Evolutionary conservation across 139 green algal genomes (phyloP).

Genomic region (Tetradesmus obliquus): DNA sequence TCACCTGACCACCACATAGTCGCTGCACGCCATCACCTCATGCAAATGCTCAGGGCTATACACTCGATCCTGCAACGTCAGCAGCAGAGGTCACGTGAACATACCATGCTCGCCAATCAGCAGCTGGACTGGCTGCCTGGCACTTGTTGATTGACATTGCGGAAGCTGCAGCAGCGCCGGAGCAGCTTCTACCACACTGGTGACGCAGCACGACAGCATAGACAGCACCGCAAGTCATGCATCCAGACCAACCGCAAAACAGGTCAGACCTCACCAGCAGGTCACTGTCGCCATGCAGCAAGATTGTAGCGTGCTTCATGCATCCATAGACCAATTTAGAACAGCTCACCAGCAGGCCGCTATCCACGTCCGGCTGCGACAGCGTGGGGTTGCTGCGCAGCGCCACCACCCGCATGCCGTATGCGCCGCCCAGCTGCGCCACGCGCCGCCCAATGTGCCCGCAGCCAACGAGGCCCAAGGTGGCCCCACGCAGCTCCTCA

Average conservation of each 20-base stretch:
- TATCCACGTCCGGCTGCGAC: constrained; percentile 46
- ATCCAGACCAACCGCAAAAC: neutral
- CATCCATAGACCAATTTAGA: neutral
- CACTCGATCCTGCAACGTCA: constrained; percentile 58
- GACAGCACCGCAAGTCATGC: no score
- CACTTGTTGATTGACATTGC: neutral
- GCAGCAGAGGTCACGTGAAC: neutral
- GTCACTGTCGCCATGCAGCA: neutral
- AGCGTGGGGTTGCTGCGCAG: constrained; percentile 51
- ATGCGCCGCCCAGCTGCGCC: constrained; percentile 57
- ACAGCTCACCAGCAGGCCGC: neutral
- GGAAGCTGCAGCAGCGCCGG: neutral
- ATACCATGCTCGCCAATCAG: neutral
- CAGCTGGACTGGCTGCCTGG: neutral
- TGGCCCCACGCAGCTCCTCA: constrained; percentile 40
- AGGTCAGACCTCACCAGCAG: neutral
- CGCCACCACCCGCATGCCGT: constrained; percentile 66
- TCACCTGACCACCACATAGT: constrained; percentile 78
- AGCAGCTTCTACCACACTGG: neutral
- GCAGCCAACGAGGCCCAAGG: constrained; percentile 72
- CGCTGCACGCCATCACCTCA: constrained; percentile 65
- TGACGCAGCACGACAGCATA: no score
- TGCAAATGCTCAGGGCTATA: constrained; percentile 68
- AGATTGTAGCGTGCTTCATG: neutral
- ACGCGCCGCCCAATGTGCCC: constrained; percentile 65